A percentile compares a stretch with the other conserved stretches of the same genome.
phyloP scores from a whole-genome alignment of 441 rosid species.

The Populus hybrid region DNA sequence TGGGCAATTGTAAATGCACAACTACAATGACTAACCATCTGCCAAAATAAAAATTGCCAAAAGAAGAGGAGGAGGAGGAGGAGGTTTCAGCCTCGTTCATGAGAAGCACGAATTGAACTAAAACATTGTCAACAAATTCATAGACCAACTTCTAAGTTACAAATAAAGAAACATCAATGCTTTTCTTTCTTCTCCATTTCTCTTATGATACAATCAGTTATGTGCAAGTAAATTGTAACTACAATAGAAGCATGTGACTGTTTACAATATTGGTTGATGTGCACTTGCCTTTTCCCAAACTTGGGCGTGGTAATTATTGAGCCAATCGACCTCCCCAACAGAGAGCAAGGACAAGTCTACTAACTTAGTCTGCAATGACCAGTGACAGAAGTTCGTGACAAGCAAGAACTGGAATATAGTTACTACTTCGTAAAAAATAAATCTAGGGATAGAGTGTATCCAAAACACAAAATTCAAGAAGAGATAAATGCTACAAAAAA shows the following conservation, averaged over 20 bases:
- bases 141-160: background rate
- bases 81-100: background rate
- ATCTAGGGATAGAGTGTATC: background rate
- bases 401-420: background rate
- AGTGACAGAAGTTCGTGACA: background rate
- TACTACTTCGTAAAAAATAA: background rate
- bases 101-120: background rate
- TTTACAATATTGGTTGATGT: background rate
- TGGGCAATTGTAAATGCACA: background rate
- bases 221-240: background rate
- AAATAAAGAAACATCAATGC: background rate
- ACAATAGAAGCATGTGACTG: background rate
- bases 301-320: slow-evolving; percentile 70
- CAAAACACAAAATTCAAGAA: background rate
- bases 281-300: slow-evolving; percentile 87
- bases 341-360: slow-evolving; percentile 63
- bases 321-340: slow-evolving; percentile 66
- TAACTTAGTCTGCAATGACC: slow-evolving; percentile 61
- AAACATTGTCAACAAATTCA: background rate
- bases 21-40: background rate
- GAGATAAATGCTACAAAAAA: background rate
- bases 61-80: too few relatives aligned
- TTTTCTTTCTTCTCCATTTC: background rate
- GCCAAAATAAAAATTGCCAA: background rate
- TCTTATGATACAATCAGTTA: background rate